Evolutionary conservation across 768 basidiomycete genomes (phyloP), one percentile per base, ranked within the genome.

Genomic region (Dictyophora rubrovolvata): DNA sequence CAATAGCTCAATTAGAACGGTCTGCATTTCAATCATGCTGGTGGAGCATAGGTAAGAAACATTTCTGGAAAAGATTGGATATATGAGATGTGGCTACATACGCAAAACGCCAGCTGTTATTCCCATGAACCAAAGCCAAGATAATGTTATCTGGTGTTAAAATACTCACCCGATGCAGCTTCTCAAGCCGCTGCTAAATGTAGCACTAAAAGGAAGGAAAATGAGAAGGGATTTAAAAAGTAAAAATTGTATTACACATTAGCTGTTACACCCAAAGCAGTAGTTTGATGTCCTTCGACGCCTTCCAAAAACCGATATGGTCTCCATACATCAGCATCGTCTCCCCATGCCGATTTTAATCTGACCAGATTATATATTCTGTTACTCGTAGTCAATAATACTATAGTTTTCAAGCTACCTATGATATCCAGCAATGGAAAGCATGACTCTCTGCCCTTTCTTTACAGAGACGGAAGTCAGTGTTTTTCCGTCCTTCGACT

Each of bases 261-360:
- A 3, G 42, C 61, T 33, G 52, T 60, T 17, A 68, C 49, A 20
- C 67, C 63, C 17, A 68, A 55, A 20, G 56, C 50, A 4, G 56
- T 61, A 48, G 64, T 60, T 23, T 64, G 60, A 50, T 65, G 60
- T 21, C 55, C 56, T 17, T 64, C 62, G 21, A 64, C 21, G 33
- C 56, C 63, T 34, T 61, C 60, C n/a, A 58, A 36, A 58, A 65
- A 71, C 16, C 71, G 65, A 22, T 61, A 20, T 5, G 70, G 70
- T 42, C 70, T 68, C 64, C 65, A 71, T 46, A 59, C 54, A 36
- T 69, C 59, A 1, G 70, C 70, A 35, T 72, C 70, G 17, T 66
- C 61, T 2, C 70, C 70, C 71, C 71, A 72, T 14, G 70, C 64
- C 14, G 63, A 61, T 17, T 66, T 42, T 35, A 68, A 67, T 42